Evolutionary conservation across 495 filamentous ascomycete genomes (phyloP).

Genomic region (Tuber brumale): DNA sequence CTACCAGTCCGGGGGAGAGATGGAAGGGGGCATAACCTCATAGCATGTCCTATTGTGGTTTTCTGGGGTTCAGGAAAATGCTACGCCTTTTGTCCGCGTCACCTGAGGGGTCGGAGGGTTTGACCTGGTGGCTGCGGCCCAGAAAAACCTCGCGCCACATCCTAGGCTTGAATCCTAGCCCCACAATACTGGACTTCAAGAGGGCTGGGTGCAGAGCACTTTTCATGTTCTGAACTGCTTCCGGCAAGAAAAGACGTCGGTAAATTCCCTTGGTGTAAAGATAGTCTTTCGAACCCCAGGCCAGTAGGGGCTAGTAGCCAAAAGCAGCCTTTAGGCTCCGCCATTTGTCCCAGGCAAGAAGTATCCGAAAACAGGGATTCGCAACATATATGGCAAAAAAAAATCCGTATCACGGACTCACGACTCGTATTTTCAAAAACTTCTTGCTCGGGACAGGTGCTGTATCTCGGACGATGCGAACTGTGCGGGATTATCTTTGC

Average conservation of each 20-base stretch:
- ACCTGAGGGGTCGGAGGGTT: background rate
- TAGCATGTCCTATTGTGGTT: background rate
- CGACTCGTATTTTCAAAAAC: no score
- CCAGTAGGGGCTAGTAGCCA: background rate
- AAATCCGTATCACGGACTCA: no score
- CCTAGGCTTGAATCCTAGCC: background rate
- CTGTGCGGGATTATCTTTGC: background rate
- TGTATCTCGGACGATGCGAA: no score
- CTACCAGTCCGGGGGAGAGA: background rate
- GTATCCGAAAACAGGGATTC: no score
- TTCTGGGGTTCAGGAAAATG: background rate
- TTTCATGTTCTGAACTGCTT: background rate
- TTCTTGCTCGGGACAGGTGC: no score
- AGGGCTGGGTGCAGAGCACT: background rate
- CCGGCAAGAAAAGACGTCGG: background rate
- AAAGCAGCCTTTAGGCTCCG: background rate
- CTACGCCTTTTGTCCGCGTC: background rate
- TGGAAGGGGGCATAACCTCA: background rate
- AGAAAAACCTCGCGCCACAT: no score
- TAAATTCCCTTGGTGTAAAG: background rate
- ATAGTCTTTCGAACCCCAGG: background rate
- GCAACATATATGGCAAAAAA: no score
- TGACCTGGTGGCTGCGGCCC: background rate
- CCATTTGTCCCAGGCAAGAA: no score
- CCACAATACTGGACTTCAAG: background rate